Conservation (phyloP, 208 protist species). For the Naegleria lovaniensis region DNA sequence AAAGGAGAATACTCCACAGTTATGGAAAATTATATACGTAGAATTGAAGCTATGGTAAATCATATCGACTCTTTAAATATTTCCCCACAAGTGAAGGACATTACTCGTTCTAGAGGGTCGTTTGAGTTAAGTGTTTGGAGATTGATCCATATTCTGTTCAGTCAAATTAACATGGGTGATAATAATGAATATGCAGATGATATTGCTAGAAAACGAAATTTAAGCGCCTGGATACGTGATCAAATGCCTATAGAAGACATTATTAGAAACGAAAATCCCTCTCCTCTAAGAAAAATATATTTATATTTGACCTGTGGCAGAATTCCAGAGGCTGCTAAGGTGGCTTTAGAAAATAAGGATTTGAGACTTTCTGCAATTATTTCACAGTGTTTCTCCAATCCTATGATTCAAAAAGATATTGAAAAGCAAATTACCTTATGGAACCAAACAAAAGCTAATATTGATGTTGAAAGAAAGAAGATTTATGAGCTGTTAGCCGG, state of each 20-base stretch:
- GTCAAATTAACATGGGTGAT: background rate
- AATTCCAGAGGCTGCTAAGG: background rate
- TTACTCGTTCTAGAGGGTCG: background rate
- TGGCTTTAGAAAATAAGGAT: background rate
- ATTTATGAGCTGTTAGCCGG: slow-evolving; percentile 6
- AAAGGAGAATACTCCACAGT: background rate
- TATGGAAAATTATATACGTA: background rate
- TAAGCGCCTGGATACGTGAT: background rate
- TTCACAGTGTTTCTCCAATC: background rate
- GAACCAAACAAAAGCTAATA: background rate
- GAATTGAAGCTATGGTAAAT: background rate
- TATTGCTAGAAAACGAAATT: background rate
- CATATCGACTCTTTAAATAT: background rate
- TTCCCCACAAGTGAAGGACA: background rate
- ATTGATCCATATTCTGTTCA: background rate
- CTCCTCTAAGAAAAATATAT: background rate
- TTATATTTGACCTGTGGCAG: background rate
- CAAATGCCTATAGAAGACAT: background rate
- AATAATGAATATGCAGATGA: background rate
- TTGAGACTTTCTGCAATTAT: background rate
- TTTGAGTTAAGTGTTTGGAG: background rate
- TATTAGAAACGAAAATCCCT: background rate
- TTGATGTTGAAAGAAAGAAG: background rate
- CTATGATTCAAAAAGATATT: background rate
- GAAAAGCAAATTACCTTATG: slow-evolving; percentile 1